Evolutionary conservation across 345 rosid species (phyloP).

Genomic region (Corymbia maculata): DNA sequence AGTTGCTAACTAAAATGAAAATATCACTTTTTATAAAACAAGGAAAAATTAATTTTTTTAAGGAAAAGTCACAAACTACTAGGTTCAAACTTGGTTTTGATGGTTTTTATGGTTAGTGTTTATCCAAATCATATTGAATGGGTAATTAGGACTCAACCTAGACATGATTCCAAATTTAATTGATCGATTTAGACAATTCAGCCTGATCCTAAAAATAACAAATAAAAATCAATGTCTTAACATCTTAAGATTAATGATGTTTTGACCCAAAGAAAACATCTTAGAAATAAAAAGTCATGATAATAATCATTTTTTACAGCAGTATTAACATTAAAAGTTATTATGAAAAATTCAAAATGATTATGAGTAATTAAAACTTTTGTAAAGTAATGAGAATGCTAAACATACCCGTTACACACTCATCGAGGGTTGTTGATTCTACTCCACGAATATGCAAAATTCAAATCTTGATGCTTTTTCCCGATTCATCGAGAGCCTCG

Average conservation of each 20-base stretch:
- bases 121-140: background rate
- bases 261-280: background rate
- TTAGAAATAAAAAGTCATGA: background rate
- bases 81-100: background rate
- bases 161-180: background rate
- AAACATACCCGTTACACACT: background rate
- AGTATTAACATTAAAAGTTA: background rate
- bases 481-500: background rate
- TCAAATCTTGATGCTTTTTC: background rate
- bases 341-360: background rate
- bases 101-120: background rate
- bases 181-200: background rate
- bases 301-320: background rate
- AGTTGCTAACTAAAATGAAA: background rate
- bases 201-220: background rate
- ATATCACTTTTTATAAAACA: background rate
- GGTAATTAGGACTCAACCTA: background rate
- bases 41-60: background rate
- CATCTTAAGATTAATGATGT: background rate
- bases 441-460: background rate
- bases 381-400: background rate
- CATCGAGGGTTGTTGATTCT: background rate
- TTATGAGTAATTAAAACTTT: fast-evolving
- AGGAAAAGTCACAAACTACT: background rate
- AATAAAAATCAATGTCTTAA: fast-evolving